phyloP scores from a whole-genome alignment of 768 basidiomycete genomes.

The Serpula lacrymans region DNA sequence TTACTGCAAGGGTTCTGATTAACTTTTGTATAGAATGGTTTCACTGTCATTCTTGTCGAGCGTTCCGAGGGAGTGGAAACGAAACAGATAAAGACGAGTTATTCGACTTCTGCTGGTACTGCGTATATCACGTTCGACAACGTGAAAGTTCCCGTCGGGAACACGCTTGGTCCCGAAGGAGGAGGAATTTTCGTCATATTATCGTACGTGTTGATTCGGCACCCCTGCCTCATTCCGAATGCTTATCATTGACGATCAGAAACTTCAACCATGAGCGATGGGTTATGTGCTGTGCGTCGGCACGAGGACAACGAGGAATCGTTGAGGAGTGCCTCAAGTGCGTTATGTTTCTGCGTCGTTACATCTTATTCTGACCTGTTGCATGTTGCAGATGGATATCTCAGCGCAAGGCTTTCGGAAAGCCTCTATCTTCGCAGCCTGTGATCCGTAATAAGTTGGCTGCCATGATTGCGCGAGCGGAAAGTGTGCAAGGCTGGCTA shows the following conservation, averaged over 20 bases:
- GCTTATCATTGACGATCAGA: conserved; percentile 1
- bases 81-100: conserved; percentile 79
- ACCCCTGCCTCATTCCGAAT: no score
- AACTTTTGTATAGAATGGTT: conserved; percentile 45
- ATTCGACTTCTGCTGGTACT: conserved; percentile 80
- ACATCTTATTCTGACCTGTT: no score
- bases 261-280: conserved; percentile 77
- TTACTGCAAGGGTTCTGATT: conserved; percentile 9
- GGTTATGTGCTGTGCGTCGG: conserved; percentile 61
- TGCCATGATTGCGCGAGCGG: conserved; percentile 65
- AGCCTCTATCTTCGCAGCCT: conserved; percentile 61
- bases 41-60: conserved; percentile 86
- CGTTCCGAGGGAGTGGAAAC: conserved; percentile 81
- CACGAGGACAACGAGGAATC: conserved; percentile 54
- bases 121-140: conserved; percentile 75
- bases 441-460: conserved; percentile 79
- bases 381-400: conserved; percentile 57
- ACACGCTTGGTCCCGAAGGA: conserved; percentile 79
- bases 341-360: conserved; percentile 2
- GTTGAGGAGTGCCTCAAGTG: conserved; percentile 78
- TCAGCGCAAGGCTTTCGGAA: conserved; percentile 79
- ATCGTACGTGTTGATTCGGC: conserved; percentile 29
- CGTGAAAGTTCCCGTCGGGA: conserved; percentile 79
- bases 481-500: conserved; percentile 74
- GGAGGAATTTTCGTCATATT: conserved; percentile 65